Base-by-base conservation (phyloP, 495 filamentous ascomycete species). In the Pyrenula aspistea region DNA sequence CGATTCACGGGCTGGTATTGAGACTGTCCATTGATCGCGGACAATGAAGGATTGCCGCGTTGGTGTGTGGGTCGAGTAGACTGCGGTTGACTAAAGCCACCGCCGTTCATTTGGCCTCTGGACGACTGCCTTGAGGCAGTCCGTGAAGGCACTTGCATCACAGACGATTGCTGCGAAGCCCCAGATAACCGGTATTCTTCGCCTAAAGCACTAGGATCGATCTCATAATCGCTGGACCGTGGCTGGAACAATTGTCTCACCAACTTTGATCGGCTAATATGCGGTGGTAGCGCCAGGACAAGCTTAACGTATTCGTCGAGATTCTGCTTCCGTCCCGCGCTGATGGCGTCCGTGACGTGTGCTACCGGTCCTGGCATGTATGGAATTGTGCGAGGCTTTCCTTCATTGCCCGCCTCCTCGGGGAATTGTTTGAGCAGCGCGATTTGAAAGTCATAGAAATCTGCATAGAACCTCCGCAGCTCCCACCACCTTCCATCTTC, bases 361-460 rank as follows among this genome's bases (percentile, higher is more conserved):
- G 91, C 95, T 62, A 98, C 92, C 21, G 93, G 93, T 10, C 93
- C 93, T 20, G 93, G 93, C 93, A 98, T 98, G 69, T 92, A 98
- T n/a, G 93, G 93, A 4, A 98, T 68, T 15, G 86, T 88, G 25
- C 93, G 83, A 55, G 86, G 82, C 60, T 84, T 83, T 48, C 81
- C 80, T 53, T 82, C 83, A 55, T 87, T 87, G 22, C 93, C 92
- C 24, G 93, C 91, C 65, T 97, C 94, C 15, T 88, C 83, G 36
- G 93, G 92, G 65, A 96, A 97, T 61, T 95, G 89, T 48, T 89
- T 91, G 50, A 98, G 77, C 3, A 98, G 85, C 19, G 88, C 85
- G 66, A 97, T 97, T 68, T 98, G 93, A 71, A 97, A 95, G 65
- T 97, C 93, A 69, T 97, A 98, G 67, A 98, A 98, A 67, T 98